Conservation (phyloP, 2,329 filamentous ascomycete species). For the Chrysoporthe deuterocubensis region DNA sequence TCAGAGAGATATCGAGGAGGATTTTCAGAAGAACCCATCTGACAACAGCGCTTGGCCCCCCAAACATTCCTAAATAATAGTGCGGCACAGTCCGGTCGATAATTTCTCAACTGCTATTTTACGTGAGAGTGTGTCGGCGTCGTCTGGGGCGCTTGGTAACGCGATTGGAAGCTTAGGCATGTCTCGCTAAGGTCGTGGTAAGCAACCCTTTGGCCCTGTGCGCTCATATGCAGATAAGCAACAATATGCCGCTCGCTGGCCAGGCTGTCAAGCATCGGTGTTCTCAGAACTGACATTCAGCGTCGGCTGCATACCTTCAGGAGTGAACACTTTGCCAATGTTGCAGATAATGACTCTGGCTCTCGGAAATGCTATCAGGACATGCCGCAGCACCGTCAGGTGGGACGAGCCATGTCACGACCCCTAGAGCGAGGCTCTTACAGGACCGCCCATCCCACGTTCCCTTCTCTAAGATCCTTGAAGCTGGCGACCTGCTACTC, state of each 20-base stretch:
- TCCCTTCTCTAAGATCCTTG: constrained; percentile 50
- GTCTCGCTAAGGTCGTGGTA: constrained; percentile 24
- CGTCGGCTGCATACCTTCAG: constrained; percentile 17
- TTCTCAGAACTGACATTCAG: constrained; percentile 25
- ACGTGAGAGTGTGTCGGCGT: constrained; percentile 21
- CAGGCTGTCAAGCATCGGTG: not conserved
- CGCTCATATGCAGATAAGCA: constrained; percentile 17
- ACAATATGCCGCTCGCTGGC: not conserved
- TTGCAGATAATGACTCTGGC: constrained; percentile 26
- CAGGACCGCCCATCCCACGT: constrained; percentile 52
- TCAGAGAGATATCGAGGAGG: not conserved
- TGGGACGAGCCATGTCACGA: constrained; percentile 32
- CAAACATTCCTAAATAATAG: not conserved
- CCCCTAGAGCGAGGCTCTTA: constrained; percentile 36
- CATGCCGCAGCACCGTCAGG: constrained; percentile 28
- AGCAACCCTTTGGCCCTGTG: constrained; percentile 17
- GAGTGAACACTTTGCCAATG: constrained; percentile 4
- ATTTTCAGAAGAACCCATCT: not conserved
- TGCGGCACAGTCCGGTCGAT: constrained; percentile 12
- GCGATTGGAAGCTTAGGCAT: constrained; percentile 10
- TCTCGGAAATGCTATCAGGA: constrained; percentile 28
- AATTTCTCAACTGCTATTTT: constrained; percentile 6
- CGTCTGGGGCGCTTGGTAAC: constrained; percentile 6
- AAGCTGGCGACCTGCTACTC: constrained; percentile 59
- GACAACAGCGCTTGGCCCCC: constrained; percentile 8